phyloP scores from a whole-genome alignment of 192 early-diverging fungal genomes.

The Podila epigama region DNA sequence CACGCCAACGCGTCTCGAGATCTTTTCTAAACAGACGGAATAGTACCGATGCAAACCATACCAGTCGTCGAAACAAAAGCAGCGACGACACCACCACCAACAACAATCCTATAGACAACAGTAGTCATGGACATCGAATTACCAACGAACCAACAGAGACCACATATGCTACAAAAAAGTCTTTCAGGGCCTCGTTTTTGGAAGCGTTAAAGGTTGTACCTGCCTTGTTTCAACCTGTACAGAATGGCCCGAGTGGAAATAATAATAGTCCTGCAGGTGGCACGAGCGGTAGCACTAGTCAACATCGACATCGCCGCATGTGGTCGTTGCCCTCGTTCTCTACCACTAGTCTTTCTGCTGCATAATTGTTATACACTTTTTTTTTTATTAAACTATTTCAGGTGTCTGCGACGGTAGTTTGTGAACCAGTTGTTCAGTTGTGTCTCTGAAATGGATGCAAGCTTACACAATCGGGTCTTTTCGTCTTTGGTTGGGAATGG shows the following conservation, averaged over 20 bases:
- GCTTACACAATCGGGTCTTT: constrained; percentile 4
- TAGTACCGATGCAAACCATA: too few relatives aligned
- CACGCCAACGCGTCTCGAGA: too few relatives aligned
- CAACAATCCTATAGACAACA: too few relatives aligned
- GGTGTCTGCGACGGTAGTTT: constrained; percentile 14
- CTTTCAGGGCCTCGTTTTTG: constrained; percentile 15
- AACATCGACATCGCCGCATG: constrained; percentile 7
- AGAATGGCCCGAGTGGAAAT: not conserved
- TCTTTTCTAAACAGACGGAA: too few relatives aligned
- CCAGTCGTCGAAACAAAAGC: too few relatives aligned
- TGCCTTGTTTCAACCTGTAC: not conserved
- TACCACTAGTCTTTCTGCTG: not conserved
- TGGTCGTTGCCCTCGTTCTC: constrained; percentile 20
- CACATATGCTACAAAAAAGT: too few relatives aligned
- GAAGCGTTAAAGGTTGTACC: constrained; percentile 9
- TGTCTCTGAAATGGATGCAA: constrained; percentile 6
- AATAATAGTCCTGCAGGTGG: not conserved
- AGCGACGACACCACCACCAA: too few relatives aligned
- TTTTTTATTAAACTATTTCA: too few relatives aligned
- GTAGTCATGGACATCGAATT: too few relatives aligned
- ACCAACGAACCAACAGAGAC: too few relatives aligned
- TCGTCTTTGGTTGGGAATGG: constrained; percentile 18
- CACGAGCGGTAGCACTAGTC: not conserved
- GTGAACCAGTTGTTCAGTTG: constrained; percentile 22
- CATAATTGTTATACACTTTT: too few relatives aligned